Evolutionary conservation across 345 rosid genomes (phyloP).

Genomic region (Eucalyptus curtisii): DNA sequence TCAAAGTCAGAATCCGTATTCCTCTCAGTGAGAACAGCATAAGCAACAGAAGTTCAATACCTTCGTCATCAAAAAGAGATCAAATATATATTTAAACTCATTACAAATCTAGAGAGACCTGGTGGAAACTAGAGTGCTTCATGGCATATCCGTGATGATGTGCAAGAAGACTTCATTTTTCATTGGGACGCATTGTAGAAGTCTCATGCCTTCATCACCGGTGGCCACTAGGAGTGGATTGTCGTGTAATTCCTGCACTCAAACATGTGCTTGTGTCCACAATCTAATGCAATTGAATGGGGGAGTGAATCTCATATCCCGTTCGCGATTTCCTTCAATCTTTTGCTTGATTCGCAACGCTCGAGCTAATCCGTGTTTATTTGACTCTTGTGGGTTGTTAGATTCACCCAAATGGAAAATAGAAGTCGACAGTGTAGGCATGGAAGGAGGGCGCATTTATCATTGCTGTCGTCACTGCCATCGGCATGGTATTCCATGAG

Average conservation of each 20-base stretch:
- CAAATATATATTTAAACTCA: not conserved
- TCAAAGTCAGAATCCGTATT: not conserved
- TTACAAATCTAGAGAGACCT: not conserved
- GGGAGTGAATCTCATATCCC: not conserved
- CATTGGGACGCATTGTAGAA: not conserved
- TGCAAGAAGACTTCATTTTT: not conserved
- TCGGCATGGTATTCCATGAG: not conserved
- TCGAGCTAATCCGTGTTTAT: not conserved
- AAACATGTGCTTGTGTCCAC: not conserved
- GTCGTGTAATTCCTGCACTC: not conserved
- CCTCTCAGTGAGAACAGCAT: fast-evolving
- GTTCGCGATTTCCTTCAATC: not conserved
- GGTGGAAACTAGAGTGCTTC: not conserved
- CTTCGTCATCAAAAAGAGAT: not conserved
- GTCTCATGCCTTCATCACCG: not conserved
- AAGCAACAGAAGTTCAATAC: not conserved
- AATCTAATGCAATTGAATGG: not conserved
- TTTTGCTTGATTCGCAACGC: not conserved
- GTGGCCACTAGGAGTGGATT: not conserved
- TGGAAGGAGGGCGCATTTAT: not conserved
- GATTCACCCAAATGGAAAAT: not conserved
- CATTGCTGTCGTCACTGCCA: not conserved
- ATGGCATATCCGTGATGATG: not conserved
- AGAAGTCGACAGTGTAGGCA: not conserved
- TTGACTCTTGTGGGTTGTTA: not conserved